A percentile compares a stretch with the other conserved stretches of the same genome.
Conservation (phyloP, 495 filamentous ascomycete genomes). For the Cercophora sp. region DNA sequence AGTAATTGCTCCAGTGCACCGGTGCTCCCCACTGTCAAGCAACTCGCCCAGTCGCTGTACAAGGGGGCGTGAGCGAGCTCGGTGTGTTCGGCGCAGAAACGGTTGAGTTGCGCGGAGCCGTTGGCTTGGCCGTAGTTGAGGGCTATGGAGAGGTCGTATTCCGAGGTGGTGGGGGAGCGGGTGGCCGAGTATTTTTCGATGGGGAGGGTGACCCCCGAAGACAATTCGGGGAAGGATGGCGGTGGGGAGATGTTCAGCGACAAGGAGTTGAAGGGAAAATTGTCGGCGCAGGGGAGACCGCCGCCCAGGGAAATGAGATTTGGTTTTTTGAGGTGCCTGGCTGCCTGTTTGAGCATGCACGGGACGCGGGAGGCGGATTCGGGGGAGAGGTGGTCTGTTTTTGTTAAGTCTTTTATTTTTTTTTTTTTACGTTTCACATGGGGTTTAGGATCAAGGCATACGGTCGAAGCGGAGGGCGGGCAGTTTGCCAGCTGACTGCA, state of each 20-base stretch:
- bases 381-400: constrained; percentile 45
- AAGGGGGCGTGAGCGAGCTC: constrained; percentile 72
- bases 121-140: constrained; percentile 88
- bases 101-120: constrained; percentile 78
- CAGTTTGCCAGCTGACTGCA: too few relatives aligned
- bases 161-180: constrained; percentile 35
- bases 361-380: constrained; percentile 55
- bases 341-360: constrained; percentile 74
- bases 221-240: constrained; percentile 65
- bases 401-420: too few relatives aligned
- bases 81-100: constrained; percentile 90
- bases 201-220: constrained; percentile 55
- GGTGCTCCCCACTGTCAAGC: constrained; percentile 72
- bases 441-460: constrained; percentile 13
- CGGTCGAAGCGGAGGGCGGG: too few relatives aligned
- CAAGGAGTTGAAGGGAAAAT: constrained; percentile 65
- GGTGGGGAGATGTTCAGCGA: constrained; percentile 31
- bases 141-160: constrained; percentile 69
- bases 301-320: constrained; percentile 86
- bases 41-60: constrained; percentile 80
- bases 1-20: constrained; percentile 71
- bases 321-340: constrained; percentile 63
- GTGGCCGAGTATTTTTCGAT: constrained; percentile 80
- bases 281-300: constrained; percentile 79
- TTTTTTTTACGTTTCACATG: too few relatives aligned